These are phyloP conservation scores for Trifolium dubium DNA, from an alignment of 306 rosid species.

Conservation along the genomic window DNA sequence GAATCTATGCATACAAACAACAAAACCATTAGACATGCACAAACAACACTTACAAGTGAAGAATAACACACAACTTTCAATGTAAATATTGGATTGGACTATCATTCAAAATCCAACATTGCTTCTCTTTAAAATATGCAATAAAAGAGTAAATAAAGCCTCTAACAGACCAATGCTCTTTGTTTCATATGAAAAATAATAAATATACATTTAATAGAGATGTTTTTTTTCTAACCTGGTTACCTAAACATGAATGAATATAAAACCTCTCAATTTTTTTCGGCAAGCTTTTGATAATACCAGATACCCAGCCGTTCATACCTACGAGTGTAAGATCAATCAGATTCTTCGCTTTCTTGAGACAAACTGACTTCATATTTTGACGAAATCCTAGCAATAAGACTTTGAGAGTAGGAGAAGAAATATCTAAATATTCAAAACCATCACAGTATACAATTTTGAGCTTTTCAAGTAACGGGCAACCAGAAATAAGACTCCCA, in stretches of 20 bases:
- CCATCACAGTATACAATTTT: not conserved
- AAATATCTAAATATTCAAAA: not conserved
- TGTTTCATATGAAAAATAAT: not conserved
- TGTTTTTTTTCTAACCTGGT: conserved; percentile 30
- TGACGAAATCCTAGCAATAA: not conserved
- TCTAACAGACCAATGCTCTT: not conserved
- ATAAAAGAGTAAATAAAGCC: not conserved
- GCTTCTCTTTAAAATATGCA: not conserved
- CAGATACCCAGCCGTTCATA: not conserved
- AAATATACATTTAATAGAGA: not conserved
- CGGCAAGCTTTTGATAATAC: conserved; percentile 10
- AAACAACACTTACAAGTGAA: not conserved
- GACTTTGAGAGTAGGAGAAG: not conserved
- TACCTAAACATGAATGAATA: not conserved
- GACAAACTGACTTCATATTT: not conserved
- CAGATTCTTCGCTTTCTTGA: not conserved
- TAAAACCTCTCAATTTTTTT: not conserved
- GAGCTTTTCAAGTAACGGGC: not conserved
- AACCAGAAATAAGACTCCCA: not conserved
- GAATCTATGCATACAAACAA: not conserved
- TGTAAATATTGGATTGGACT: not conserved
- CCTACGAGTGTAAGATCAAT: not conserved
- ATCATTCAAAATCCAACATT: not conserved
- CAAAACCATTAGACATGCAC: not conserved
- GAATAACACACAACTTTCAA: not conserved